Evolutionary conservation across 2,329 filamentous ascomycete genomes (phyloP), one percentile per base, ranked within the genome.

Genomic region (Pseudofabraea citricarpa): DNA sequence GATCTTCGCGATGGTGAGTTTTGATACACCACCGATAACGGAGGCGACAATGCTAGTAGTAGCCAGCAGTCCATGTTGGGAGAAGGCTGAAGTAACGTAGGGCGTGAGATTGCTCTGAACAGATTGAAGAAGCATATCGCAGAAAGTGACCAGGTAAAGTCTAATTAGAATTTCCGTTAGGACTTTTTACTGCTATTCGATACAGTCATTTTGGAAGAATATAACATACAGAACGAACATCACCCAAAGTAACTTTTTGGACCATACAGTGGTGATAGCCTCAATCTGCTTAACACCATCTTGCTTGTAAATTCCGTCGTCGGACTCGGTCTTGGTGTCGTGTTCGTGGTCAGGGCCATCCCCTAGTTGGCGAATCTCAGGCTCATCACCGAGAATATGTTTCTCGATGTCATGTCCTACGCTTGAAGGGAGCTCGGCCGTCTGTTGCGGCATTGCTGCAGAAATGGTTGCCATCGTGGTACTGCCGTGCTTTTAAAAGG

Each of bases 1-100:
- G 37, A 72, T 56, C 52, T 73, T 74, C 48, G 69, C 69, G 33
- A 64, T 62, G 7, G 71, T 55, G 20, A 71, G 71, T 55, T 82
- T 81, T 46, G 74, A 70, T 20, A 82, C 71, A 26, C 77, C 81
- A 55, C 66, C 64, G 36, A 81, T 73, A 29, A 76, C 61, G 46
- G 62, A 69, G 18, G 74, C 62, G 15, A 82, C 67, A 47, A 82
- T 73, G 39, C 64, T 63, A 18, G 74, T 71, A 2, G 74, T 69
- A 2, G 72, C 31, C 15, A 48, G 20, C 10, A 41, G 42, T 13
- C 36, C 27, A 32, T 42, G 32, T 3, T 20, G 22, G 6, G 15
- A 7, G 21, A 27, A 48, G 20, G 24, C 36, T 7, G 22, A 29
- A 6, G 42, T 41, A n/a, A 31, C 43, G 29, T 44, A 52, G 18